phyloP scores from a whole-genome alignment of 1,284 basidiomycete genomes.

The Microbotryum violaceum region DNA sequence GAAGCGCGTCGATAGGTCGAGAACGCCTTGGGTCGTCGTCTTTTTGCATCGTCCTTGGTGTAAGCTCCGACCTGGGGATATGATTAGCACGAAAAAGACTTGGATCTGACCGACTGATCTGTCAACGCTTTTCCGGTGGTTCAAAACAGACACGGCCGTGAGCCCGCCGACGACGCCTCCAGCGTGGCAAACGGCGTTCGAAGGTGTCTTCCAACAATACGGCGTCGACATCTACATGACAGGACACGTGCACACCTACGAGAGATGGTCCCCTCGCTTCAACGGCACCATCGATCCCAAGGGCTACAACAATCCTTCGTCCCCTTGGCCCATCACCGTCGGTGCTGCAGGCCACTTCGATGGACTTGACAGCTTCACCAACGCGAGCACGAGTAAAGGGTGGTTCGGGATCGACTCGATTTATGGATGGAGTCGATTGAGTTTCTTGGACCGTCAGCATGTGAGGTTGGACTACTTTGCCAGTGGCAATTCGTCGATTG shows the following conservation, averaged over 20 bases:
- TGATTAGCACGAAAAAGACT: too few relatives aligned
- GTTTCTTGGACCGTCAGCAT: conserved; percentile 18
- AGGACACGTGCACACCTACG: conserved; percentile 21
- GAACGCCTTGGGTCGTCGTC: conserved; percentile 25
- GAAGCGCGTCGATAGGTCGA: conserved; percentile 12
- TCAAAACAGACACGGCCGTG: neutral
- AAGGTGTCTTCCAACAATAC: conserved; percentile 28
- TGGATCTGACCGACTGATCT: too few relatives aligned
- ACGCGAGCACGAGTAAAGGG: neutral
- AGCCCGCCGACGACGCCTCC: conserved; percentile 7
- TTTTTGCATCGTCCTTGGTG: conserved; percentile 8
- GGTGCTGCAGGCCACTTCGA: conserved; percentile 36
- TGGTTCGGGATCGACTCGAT: neutral
- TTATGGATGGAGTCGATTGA: conserved; percentile 17
- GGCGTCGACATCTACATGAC: conserved; percentile 5
- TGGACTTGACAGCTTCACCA: conserved; percentile 14
- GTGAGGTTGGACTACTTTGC: conserved; percentile 16
- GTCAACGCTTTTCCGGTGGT: too few relatives aligned
- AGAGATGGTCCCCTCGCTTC: conserved; percentile 21
- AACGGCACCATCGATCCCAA: conserved; percentile 34
- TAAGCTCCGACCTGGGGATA: too few relatives aligned
- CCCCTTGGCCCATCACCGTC: conserved; percentile 30
- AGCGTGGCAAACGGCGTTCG: conserved; percentile 39
- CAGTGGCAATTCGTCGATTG: conserved; percentile 12
- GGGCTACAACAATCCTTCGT: conserved; percentile 37